Evolutionary conservation across 2,329 filamentous ascomycete genomes (phyloP).

Genomic region (Penicillium sp.): DNA sequence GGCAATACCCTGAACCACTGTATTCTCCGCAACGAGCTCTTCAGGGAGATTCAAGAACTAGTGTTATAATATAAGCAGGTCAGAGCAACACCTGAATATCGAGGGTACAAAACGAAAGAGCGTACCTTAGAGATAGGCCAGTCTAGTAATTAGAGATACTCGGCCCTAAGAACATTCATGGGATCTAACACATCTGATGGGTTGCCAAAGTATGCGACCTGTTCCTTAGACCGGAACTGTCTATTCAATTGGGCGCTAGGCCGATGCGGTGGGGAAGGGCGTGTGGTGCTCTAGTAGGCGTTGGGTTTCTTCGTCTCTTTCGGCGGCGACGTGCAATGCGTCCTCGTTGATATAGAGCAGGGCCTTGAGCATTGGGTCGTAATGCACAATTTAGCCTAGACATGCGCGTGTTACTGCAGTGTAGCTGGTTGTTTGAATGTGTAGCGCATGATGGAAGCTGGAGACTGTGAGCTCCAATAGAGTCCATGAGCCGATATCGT

Average conservation of each 20-base stretch:
- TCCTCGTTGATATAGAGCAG: slow-evolving; percentile 54
- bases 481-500: not conserved
- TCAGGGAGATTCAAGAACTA: not conserved
- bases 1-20: slow-evolving; percentile 55
- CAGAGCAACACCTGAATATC: too few species aligned
- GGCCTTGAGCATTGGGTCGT: slow-evolving; percentile 58
- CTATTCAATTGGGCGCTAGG: not conserved
- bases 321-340: slow-evolving; percentile 50
- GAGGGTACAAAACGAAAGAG: too few species aligned
- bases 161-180: too few species aligned
- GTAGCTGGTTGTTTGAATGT: slow-evolving; percentile 54
- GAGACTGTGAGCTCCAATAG: slow-evolving; percentile 57
- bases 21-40: slow-evolving; percentile 47
- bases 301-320: slow-evolving; percentile 43
- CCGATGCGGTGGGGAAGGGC: slow-evolving; percentile 40
- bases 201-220: too few species aligned
- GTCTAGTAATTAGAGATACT: too few species aligned
- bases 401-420: slow-evolving; percentile 55
- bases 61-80: too few species aligned
- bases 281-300: slow-evolving; percentile 2
- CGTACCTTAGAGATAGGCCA: too few species aligned
- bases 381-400: slow-evolving; percentile 55
- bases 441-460: slow-evolving; percentile 56
- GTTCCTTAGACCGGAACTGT: too few species aligned
- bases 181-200: too few species aligned